A percentile compares a stretch with the other conserved stretches of the same genome.
Conservation (phyloP, 768 basidiomycete genomes). For the Leccinum rimulosum region DNA sequence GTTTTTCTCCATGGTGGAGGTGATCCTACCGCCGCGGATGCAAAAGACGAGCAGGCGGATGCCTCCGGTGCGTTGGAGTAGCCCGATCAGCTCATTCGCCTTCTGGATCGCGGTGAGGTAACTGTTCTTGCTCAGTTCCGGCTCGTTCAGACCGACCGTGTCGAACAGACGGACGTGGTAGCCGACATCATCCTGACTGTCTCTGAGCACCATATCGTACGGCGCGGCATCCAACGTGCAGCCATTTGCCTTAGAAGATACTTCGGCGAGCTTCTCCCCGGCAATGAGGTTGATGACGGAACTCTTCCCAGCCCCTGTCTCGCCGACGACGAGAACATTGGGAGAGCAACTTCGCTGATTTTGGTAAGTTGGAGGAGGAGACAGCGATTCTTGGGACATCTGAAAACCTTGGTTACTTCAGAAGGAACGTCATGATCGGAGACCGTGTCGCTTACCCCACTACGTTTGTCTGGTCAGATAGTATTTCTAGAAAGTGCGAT, state of each 20-base stretch:
- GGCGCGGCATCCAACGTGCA: slow-evolving; percentile 32
- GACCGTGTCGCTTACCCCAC: slow-evolving; percentile 9
- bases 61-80: slow-evolving; percentile 27
- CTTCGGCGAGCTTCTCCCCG: slow-evolving; percentile 22
- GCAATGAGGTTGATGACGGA: slow-evolving; percentile 41
- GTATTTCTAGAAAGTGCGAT: background rate
- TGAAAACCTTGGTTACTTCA: background rate
- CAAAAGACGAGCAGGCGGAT: slow-evolving; percentile 32
- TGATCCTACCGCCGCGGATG: slow-evolving; percentile 33
- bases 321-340: slow-evolving; percentile 37
- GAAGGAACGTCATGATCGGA: background rate
- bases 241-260: slow-evolving; percentile 29
- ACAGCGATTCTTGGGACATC: slow-evolving; percentile 2
- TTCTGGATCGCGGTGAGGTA: slow-evolving; percentile 28
- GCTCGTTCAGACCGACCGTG: slow-evolving; percentile 33
- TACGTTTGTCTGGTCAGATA: background rate
- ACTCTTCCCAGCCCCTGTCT: slow-evolving; percentile 36
- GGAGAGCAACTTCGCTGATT: slow-evolving; percentile 19
- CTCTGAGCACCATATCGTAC: slow-evolving; percentile 24
- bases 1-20: slow-evolving; percentile 20
- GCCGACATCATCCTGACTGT: background rate
- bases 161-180: slow-evolving; percentile 29
- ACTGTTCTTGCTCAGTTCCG: slow-evolving; percentile 11
- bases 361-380: slow-evolving; percentile 7
- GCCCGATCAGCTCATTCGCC: slow-evolving; percentile 31